Base-by-base conservation (phyloP, 208 protist species). In the Leptomonas seymouri region DNA sequence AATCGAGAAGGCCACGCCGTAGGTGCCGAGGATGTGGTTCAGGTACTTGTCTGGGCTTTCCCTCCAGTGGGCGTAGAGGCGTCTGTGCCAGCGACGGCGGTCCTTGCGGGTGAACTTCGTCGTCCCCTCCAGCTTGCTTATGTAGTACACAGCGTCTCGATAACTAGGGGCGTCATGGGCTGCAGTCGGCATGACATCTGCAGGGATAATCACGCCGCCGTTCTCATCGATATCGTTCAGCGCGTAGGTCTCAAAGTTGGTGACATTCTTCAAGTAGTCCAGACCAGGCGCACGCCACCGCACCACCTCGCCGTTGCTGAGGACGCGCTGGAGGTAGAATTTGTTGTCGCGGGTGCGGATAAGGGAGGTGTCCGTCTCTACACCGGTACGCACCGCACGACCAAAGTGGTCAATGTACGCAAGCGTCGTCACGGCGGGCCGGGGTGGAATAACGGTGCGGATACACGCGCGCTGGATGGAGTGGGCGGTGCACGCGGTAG, bases 291-390 rank as follows among this genome's bases (percentile, higher is more conserved):
- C 87, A 6, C 63, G 60, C 88, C 89, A 97, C 25, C 92, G 92
- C 16, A 97, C 78, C 21, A 93, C 86, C 70, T 94, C 89, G 50
- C 89, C 92, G 27, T 73, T 67, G 36, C 73, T 73, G 59, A 97
- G 77, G 42, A 97, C 81, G 50, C 92, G 92, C 59, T 95, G 89
- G n/a, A 97, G 69, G 67, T 94, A 97, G 65, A 94, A 97, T 61
- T 94, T 93, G 73, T 97, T 97, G 67, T 97, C 89, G 16, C 92
- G 92, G 20, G 89, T 94, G 34, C 89, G 81, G 25, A 97, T 82
- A 27, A 97, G 70, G 25, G 84, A 91, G 23, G 89, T 53, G 65
- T 93, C 87, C 28, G 89, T 94, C 64, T 93, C 89, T 4, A 67
- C 74, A 7, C 84, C 80, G 48, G 73, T 85, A 23, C 87, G 82